Evolutionary conservation across 2,329 filamentous ascomycete species (phyloP).

Genomic region (Daldinia sp.): DNA sequence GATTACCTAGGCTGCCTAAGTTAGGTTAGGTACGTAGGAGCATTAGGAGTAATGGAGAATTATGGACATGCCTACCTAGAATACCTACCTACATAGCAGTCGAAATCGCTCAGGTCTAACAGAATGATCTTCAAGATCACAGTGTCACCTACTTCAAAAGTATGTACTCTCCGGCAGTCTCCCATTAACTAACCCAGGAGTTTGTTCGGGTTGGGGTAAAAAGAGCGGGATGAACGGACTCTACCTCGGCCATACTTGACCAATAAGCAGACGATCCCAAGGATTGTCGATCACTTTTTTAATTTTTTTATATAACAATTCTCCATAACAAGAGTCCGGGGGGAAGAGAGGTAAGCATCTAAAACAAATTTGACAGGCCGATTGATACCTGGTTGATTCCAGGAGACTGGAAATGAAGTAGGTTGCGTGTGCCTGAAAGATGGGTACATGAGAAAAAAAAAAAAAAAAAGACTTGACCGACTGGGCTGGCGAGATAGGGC

Average conservation of each 20-base stretch:
- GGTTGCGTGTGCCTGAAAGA: constrained; percentile 12
- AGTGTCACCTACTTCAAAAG: constrained; percentile 40
- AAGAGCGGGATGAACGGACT: constrained; percentile 38
- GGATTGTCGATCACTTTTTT: constrained; percentile 22
- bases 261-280: constrained; percentile 25
- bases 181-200: constrained; percentile 34
- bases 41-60: constrained; percentile 7
- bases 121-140: constrained; percentile 39
- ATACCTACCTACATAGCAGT: constrained; percentile 5
- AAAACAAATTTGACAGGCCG: constrained; percentile 13
- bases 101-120: constrained; percentile 32
- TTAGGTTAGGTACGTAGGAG: background rate
- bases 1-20: too few relatives aligned
- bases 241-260: constrained; percentile 40
- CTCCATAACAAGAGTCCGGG: constrained; percentile 21
- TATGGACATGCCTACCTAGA: background rate
- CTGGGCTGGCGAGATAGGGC: constrained; percentile 22
- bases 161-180: constrained; percentile 13
- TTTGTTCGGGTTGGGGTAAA: constrained; percentile 39
- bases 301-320: constrained; percentile 14
- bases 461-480: constrained; percentile 14
- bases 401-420: constrained; percentile 34
- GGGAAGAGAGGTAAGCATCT: constrained; percentile 7
- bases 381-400: constrained; percentile 30
- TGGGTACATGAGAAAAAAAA: constrained; percentile 13